Percentiles rank a stretch among this genome's conserved stretches.
phyloP scores from a whole-genome alignment of 2,329 filamentous ascomycete genomes.

The Aspergillus pseudoterreus region DNA sequence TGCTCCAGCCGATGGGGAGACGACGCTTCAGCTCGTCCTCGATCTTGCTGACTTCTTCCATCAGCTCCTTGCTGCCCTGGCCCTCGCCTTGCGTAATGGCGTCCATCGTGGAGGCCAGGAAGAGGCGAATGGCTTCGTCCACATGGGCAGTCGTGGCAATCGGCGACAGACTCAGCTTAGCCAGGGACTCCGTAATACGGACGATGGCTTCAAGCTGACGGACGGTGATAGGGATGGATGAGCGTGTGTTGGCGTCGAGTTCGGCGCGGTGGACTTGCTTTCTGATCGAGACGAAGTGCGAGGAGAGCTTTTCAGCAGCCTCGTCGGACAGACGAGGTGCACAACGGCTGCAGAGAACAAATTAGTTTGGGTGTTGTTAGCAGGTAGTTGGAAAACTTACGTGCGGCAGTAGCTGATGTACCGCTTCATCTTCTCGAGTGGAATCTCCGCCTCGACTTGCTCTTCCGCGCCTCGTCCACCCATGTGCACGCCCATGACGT shows the following conservation, averaged over 20 bases:
- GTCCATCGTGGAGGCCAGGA: slow-evolving; percentile 96
- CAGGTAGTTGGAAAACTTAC: slow-evolving; percentile 49
- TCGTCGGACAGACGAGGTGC: slow-evolving; percentile 86
- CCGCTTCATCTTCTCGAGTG: slow-evolving; percentile 93
- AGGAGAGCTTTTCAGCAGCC: slow-evolving; percentile 92
- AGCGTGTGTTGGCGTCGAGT: slow-evolving; percentile 81
- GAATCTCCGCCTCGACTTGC: slow-evolving; percentile 78
- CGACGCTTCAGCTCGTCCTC: slow-evolving; percentile 85
- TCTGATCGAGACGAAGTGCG: slow-evolving; percentile 94
- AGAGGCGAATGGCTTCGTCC: slow-evolving; percentile 93
- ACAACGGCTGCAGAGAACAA: slow-evolving; percentile 61
- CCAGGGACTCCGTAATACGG: slow-evolving; percentile 92
- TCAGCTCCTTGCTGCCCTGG: slow-evolving; percentile 79
- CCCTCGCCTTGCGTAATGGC: slow-evolving; percentile 87
- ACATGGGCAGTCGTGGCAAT: slow-evolving; percentile 88
- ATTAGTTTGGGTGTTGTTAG: slow-evolving; percentile 12
- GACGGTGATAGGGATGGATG: slow-evolving; percentile 94
- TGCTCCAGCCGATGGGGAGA: slow-evolving; percentile 92
- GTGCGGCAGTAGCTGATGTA: slow-evolving; percentile 97
- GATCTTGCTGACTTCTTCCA: slow-evolving; percentile 81
- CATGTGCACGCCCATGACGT: slow-evolving; percentile 98
- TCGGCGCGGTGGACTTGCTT: slow-evolving; percentile 91
- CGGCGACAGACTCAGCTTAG: slow-evolving; percentile 81
- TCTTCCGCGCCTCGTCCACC: slow-evolving; percentile 79
- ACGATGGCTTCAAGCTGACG: slow-evolving; percentile 96